A percentile compares a stretch with the other conserved stretches of the same genome.
phyloP scores from a whole-genome alignment of 805 yeast species.

The Candida ascalaphidarum region DNA sequence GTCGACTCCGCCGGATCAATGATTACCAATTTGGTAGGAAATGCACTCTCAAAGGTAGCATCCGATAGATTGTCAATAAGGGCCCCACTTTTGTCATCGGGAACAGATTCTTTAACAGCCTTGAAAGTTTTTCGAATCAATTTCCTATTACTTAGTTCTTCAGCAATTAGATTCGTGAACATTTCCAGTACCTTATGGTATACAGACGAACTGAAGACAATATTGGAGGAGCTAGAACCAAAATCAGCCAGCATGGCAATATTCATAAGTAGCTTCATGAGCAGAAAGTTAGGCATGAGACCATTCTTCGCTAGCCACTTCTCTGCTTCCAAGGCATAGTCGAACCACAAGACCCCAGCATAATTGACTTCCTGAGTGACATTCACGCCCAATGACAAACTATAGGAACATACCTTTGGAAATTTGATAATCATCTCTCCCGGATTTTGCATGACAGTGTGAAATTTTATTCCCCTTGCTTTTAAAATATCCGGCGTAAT shows the following conservation, averaged over 20 bases:
- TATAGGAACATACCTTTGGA: constrained; percentile 47
- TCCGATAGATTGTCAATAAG: constrained; percentile 43
- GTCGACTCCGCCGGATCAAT: constrained; percentile 13
- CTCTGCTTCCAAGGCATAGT: constrained; percentile 38
- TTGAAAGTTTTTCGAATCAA: constrained; percentile 23
- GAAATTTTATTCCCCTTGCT: constrained; percentile 39
- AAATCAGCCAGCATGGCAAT: constrained; percentile 35
- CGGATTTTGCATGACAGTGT: constrained; percentile 45
- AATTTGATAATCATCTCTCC: constrained; percentile 54
- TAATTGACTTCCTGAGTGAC: constrained; percentile 49
- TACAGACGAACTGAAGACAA: constrained; percentile 25
- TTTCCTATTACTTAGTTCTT: constrained; percentile 38
- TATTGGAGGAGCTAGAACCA: no score
- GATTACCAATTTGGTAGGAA: constrained; percentile 46
- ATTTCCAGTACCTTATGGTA: constrained; percentile 23
- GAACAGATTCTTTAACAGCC: constrained; percentile 11
- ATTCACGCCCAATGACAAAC: constrained; percentile 46
- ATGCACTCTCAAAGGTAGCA: constrained; percentile 39
- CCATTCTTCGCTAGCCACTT: constrained; percentile 42
- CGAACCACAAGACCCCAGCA: constrained; percentile 52
- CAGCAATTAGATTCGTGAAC: constrained; percentile 21
- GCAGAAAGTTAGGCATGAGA: constrained; percentile 45
- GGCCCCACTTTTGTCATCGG: constrained; percentile 21
- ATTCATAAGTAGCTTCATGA: constrained; percentile 38
- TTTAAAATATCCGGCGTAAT: constrained; percentile 42